phyloP scores from a whole-genome alignment of 169 alveolate genomes.

The Cardiosporidium cionae region DNA sequence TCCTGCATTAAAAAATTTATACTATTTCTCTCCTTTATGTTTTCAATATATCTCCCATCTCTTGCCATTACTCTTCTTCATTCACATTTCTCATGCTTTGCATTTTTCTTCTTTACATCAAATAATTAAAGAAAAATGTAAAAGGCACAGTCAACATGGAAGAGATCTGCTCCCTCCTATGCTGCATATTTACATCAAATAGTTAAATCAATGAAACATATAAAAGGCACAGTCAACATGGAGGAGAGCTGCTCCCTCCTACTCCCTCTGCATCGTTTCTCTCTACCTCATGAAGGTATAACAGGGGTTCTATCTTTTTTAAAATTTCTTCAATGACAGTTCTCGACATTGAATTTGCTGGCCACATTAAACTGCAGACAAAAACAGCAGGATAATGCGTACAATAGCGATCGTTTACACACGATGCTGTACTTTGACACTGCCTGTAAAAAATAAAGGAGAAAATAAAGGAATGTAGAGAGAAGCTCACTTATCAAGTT shows the following conservation, averaged over 20 bases:
- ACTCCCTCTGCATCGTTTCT: neutral
- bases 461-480: neutral
- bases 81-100: too few species aligned
- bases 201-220: neutral
- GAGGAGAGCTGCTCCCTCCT: neutral
- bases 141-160: neutral
- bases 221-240: neutral
- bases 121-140: neutral
- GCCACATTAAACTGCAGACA: constrained; percentile 15
- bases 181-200: neutral
- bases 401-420: constrained; percentile 1
- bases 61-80: too few species aligned
- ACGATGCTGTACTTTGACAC: neutral
- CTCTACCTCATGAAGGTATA: neutral
- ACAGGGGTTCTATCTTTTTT: neutral
- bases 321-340: neutral
- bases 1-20: too few species aligned
- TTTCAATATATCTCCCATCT: too few species aligned
- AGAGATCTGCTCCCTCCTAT: neutral
- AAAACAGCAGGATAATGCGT: constrained; percentile 9
- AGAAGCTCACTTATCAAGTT: neutral
- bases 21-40: too few species aligned
- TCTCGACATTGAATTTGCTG: neutral
- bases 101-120: neutral
- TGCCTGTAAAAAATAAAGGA: neutral